Base-by-base conservation (phyloP, 164 flowering plant species). In the Stephania japonica region DNA sequence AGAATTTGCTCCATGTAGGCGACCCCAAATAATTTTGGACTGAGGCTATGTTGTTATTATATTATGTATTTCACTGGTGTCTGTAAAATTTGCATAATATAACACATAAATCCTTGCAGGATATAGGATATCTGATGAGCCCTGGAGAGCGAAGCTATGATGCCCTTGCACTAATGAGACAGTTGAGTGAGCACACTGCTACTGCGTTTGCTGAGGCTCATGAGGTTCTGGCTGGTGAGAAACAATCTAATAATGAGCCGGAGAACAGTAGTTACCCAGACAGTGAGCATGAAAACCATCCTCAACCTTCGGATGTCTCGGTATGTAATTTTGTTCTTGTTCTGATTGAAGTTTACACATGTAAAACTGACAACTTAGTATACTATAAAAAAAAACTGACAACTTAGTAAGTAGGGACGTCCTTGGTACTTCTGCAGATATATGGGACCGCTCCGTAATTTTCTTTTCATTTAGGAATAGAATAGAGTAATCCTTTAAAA, bases 161-260 rank as follows among this genome's bases (percentile, higher is more conserved):
- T 85, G 97, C 98, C 18, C 65, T 92, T 75, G 91, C 90, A 65
- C 75, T 90, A 77, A 90, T 92, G 98, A 87, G 82, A 77, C 93
- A 93, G 79, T 80, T 91, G 77, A 88, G 87, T 68, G 97, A 89
- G 82, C 91, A 89, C 53, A 86, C 88, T 69, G 93, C 98, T 6
- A 76, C 83, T 65, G 86, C 90, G 62, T 82, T 84, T 78, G 94
- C 90, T 10, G 89, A 86, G 77, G 98, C 97, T 43, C 85, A 85
- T 71, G 92, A 89, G 83, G 86, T 96, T 75, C 70, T 93, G 78
- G 91, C 93, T 72, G 79, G 79, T 85, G 92, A 83, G 69, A 84
- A 90, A 18, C 64, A 59, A 59, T 10, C 64, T 59, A 24, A 59
- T 24, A 59, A 18, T 59, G 64, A 59, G 64, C 64, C 21, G 63